phyloP scores from a whole-genome alignment of 768 basidiomycete genomes.

The Tylopilus sp. region DNA sequence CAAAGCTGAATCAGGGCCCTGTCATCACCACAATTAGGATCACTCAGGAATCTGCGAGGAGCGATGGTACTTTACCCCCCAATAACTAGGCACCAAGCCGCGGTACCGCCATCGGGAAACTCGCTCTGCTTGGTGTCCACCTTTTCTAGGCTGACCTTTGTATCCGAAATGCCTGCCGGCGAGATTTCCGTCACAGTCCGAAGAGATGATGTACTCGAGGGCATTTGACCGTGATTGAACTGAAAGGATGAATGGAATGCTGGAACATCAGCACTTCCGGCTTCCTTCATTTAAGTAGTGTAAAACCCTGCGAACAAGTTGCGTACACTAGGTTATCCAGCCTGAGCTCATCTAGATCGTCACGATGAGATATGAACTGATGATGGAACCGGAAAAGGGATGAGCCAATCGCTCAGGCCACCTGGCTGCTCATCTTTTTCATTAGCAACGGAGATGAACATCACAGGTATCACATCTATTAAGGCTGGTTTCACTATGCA shows the following conservation, averaged over 20 bases:
- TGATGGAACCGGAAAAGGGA: too few species aligned
- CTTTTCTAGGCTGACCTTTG: constrained; percentile 1
- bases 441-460: neutral
- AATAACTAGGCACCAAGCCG: constrained; percentile 24
- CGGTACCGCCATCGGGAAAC: constrained; percentile 29
- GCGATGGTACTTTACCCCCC: constrained; percentile 17
- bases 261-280: too few species aligned
- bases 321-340: neutral
- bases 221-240: constrained; percentile 3
- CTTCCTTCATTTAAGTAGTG: neutral
- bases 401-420: neutral
- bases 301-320: neutral
- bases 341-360: neutral
- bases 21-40: neutral
- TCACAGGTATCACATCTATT: neutral
- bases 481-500: neutral
- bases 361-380: too few species aligned
- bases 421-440: neutral
- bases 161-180: neutral
- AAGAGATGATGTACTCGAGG: constrained; percentile 1
- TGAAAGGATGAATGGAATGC: neutral
- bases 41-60: neutral
- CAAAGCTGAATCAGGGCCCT: constrained; percentile 33
- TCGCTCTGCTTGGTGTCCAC: neutral
- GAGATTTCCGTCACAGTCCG: neutral